These are phyloP conservation scores for Paramecium sonneborni DNA, from an alignment of 73 alveolate species.

Conservation along the genomic window DNA sequence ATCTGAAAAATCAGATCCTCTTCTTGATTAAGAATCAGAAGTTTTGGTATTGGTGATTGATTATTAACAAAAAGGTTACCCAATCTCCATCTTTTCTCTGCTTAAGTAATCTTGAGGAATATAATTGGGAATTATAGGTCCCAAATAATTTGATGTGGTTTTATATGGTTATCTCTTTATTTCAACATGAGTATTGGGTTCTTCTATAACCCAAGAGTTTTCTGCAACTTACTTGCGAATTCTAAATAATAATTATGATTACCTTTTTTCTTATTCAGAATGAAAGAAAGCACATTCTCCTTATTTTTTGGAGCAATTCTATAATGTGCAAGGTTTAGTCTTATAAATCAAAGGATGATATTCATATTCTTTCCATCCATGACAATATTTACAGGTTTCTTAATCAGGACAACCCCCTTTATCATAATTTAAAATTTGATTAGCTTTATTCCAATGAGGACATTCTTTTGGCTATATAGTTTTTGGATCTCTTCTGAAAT, in stretches of 20 bases:
- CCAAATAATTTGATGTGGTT: background rate
- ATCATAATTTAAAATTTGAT: conserved; percentile 59
- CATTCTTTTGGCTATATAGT: conserved; percentile 66
- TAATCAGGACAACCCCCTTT: conserved; percentile 84
- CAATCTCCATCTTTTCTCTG: background rate
- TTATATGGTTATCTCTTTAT: background rate
- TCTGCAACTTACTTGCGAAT: background rate
- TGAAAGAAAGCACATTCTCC: conserved; percentile 72
- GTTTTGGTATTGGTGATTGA: background rate
- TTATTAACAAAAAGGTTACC: background rate
- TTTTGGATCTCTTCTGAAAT: conserved; percentile 80
- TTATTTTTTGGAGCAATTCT: conserved; percentile 67
- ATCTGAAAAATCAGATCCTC: background rate
- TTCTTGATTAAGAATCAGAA: background rate
- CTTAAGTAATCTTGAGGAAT: background rate
- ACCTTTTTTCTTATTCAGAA: conserved; percentile 64
- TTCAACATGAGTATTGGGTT: background rate
- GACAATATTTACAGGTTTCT: conserved; percentile 72
- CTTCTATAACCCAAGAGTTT: background rate
- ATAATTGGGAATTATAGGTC: conserved; percentile 27
- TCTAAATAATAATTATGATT: background rate
- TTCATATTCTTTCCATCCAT: conserved; percentile 94
- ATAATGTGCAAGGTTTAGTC: conserved; percentile 77
- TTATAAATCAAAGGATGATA: conserved; percentile 85
- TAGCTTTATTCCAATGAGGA: conserved; percentile 67